A percentile compares a stretch with the other conserved stretches of the same genome.
Evolutionary conservation across 1,284 basidiomycete species (phyloP).

Genomic region (Macrocystidia cucumis): DNA sequence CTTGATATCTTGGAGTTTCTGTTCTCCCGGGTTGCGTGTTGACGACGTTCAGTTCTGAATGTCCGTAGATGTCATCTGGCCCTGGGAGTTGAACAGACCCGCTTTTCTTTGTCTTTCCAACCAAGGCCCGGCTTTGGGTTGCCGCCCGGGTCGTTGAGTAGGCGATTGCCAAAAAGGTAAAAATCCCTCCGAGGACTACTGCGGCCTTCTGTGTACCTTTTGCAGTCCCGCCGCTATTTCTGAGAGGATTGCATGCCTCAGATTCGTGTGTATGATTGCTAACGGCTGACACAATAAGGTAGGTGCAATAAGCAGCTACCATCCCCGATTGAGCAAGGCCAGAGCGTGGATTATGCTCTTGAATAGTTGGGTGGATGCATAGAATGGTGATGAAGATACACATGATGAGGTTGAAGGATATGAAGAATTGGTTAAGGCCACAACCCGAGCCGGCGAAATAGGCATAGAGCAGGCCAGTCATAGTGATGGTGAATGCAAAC

Average conservation of each 20-base stretch:
- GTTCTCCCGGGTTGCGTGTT: slow-evolving; percentile 82
- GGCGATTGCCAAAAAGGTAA: slow-evolving; percentile 97
- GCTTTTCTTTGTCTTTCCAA: slow-evolving; percentile 68
- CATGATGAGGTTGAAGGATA: slow-evolving; percentile 87
- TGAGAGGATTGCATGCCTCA: slow-evolving; percentile 84
- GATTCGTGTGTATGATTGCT: slow-evolving; percentile 87
- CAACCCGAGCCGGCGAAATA: slow-evolving; percentile 90
- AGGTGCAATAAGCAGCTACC: slow-evolving; percentile 96
- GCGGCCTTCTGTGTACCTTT: slow-evolving; percentile 80
- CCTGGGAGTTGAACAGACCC: slow-evolving; percentile 58
- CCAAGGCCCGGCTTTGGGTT: slow-evolving; percentile 87
- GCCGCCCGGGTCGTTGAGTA: slow-evolving; percentile 96
- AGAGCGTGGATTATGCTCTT: slow-evolving; percentile 91
- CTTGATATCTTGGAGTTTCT: slow-evolving; percentile 90
- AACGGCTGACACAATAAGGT: slow-evolving; percentile 91
- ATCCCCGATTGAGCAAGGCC: slow-evolving; percentile 94
- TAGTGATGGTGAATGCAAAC: slow-evolving; percentile 77
- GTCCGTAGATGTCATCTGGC: slow-evolving; percentile 41
- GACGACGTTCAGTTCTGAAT: slow-evolving; percentile 67
- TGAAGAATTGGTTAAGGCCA: slow-evolving; percentile 90
- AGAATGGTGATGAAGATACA: slow-evolving; percentile 78
- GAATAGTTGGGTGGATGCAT: slow-evolving; percentile 82
- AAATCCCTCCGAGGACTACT: slow-evolving; percentile 86
- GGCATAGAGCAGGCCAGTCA: slow-evolving; percentile 85
- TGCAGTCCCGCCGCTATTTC: slow-evolving; percentile 42